phyloP scores from a whole-genome alignment of 2,329 filamentous ascomycete species.

The Pyrenophora teres region DNA sequence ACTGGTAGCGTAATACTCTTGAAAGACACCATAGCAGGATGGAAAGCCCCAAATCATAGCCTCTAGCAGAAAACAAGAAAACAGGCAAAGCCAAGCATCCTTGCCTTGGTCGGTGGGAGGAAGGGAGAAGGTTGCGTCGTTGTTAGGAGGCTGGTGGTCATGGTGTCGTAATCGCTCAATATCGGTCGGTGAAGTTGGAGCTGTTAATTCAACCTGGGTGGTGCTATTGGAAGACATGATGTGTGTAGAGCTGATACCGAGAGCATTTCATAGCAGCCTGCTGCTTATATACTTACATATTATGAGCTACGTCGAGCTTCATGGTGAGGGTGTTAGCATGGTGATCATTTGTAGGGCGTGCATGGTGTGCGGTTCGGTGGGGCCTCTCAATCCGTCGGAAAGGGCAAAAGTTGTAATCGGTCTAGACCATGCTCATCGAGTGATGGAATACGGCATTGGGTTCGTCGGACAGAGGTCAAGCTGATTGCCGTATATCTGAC shows the following conservation, averaged over 20 bases:
- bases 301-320: background rate
- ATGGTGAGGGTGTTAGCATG: conserved; percentile 1
- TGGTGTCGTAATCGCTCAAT: conserved; percentile 21
- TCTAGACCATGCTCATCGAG: background rate
- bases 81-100: conserved; percentile 37
- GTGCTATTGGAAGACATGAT: conserved; percentile 24
- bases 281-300: background rate
- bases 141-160: conserved; percentile 4
- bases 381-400: conserved; percentile 6
- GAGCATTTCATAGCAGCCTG: background rate
- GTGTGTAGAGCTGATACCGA: background rate
- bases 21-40: conserved; percentile 40
- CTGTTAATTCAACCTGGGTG: conserved; percentile 20
- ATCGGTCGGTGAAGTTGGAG: conserved; percentile 15
- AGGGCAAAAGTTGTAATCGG: background rate
- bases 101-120: conserved; percentile 39
- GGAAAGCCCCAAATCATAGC: conserved; percentile 52
- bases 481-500: too few relatives aligned
- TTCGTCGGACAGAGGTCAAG: too few relatives aligned
- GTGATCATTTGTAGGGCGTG: conserved; percentile 27
- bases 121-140: conserved; percentile 34
- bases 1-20: conserved; percentile 40
- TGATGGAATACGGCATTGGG: background rate
- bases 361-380: conserved; percentile 10
- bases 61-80: conserved; percentile 57